A percentile compares a stretch with the other conserved stretches of the same genome.
Conservation (phyloP, 306 rosid genomes). For the Prosopis cineraria region DNA sequence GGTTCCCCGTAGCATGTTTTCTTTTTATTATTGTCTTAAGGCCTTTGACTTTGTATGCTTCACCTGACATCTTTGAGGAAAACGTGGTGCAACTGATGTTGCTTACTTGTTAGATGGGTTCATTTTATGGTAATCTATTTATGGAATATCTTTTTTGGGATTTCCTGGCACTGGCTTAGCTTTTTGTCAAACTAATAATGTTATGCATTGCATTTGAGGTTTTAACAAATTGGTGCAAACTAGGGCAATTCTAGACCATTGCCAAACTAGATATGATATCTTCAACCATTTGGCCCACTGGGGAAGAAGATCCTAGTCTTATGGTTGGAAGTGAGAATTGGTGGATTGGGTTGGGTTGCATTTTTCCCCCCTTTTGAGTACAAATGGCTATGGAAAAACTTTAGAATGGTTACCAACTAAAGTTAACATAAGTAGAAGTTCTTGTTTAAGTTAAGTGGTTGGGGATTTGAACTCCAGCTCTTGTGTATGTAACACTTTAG, state of each 20-base stretch:
- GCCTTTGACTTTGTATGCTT: conserved; percentile 43
- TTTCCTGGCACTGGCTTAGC: conserved; percentile 23
- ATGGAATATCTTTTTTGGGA: conserved; percentile 15
- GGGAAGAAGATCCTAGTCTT: too few species aligned
- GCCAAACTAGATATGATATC: conserved; percentile 15
- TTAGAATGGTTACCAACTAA: too few species aligned
- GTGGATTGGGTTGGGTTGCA: too few species aligned
- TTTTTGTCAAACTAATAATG: conserved; percentile 30
- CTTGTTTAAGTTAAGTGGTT: too few species aligned
- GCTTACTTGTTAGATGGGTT: conserved; percentile 28
- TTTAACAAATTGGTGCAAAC: conserved; percentile 3
- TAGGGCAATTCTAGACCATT: conserved; percentile 12
- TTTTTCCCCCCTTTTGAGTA: too few species aligned
- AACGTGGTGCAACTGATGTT: conserved; percentile 39
- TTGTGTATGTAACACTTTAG: too few species aligned
- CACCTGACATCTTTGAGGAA: conserved; percentile 34
- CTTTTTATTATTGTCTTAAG: conserved; percentile 33
- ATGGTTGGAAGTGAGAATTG: too few species aligned
- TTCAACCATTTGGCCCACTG: not conserved
- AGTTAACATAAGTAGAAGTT: too few species aligned
- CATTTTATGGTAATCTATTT: conserved; percentile 25
- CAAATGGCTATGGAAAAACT: not conserved
- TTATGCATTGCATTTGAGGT: conserved; percentile 14
- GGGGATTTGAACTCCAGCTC: too few species aligned
- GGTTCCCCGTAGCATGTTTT: conserved; percentile 32